A percentile compares a stretch with the other conserved stretches of the same genome.
phyloP scores from a whole-genome alignment of 768 basidiomycete species.

The Heimioporus sp. region DNA sequence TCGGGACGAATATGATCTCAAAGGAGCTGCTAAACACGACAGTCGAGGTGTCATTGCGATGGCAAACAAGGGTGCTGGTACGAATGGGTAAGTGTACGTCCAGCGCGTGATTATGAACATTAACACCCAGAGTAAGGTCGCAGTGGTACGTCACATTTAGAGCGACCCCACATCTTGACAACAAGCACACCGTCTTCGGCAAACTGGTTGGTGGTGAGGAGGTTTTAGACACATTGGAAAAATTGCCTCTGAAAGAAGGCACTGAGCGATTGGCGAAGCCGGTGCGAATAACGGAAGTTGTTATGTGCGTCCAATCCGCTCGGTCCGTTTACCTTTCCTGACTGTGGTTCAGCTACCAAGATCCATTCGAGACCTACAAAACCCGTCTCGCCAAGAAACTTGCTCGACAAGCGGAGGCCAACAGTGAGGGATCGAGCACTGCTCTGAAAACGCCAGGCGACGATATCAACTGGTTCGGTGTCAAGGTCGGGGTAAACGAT shows the following conservation, averaged over 20 bases:
- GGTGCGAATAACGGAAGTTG: slow-evolving; percentile 79
- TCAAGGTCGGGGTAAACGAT: slow-evolving; percentile 62
- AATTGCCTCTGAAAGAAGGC: slow-evolving; percentile 74
- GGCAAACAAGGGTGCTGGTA: slow-evolving; percentile 92
- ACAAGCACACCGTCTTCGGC: slow-evolving; percentile 95
- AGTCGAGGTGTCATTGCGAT: slow-evolving; percentile 83
- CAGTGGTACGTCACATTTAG: slow-evolving; percentile 95
- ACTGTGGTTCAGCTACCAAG: slow-evolving; percentile 64
- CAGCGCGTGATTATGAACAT: not conserved
- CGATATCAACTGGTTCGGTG: slow-evolving; percentile 85
- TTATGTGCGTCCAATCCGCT: slow-evolving; percentile 59
- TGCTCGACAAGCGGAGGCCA: slow-evolving; percentile 38
- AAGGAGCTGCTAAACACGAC: slow-evolving; percentile 87
- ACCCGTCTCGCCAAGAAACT: slow-evolving; percentile 76
- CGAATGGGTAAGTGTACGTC: slow-evolving; percentile 63
- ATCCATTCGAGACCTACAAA: slow-evolving; percentile 95
- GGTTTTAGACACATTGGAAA: slow-evolving; percentile 81
- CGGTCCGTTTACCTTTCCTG: not conserved
- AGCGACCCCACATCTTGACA: slow-evolving; percentile 80
- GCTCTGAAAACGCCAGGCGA: slow-evolving; percentile 60
- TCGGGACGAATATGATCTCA: slow-evolving; percentile 88
- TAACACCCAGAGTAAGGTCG: slow-evolving; percentile 48
- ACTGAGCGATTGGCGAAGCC: slow-evolving; percentile 86
- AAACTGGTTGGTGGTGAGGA: slow-evolving; percentile 96
- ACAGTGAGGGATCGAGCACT: slow-evolving; percentile 27